phyloP scores from a whole-genome alignment of 2,329 filamentous ascomycete species.

The Clonostachys chloroleuca region DNA sequence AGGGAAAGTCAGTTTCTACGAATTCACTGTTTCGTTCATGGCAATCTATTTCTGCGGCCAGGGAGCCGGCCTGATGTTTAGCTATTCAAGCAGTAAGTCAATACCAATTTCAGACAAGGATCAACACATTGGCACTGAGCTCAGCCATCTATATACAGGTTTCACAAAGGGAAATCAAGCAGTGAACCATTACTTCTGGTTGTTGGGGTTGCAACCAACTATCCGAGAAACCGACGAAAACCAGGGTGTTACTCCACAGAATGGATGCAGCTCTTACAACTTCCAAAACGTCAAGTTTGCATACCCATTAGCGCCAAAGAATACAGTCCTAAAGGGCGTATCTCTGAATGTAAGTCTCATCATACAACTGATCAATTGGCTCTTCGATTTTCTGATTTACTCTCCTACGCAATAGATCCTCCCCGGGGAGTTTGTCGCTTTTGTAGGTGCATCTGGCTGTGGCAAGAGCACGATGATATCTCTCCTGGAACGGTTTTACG shows the following conservation, averaged over 20 bases:
- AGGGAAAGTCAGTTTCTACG: constrained; percentile 26
- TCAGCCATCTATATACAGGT: constrained; percentile 9
- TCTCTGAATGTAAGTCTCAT: constrained; percentile 38
- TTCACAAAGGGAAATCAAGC: constrained; percentile 30
- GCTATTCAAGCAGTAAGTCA: constrained; percentile 24
- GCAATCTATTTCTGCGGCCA: constrained; percentile 23
- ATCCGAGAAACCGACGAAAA: constrained; percentile 13
- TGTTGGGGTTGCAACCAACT: constrained; percentile 13
- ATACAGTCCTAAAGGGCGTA: constrained; percentile 21
- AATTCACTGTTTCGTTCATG: constrained; percentile 35
- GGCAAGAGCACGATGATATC: constrained; percentile 95
- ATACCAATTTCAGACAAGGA: no score
- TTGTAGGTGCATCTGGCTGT: constrained; percentile 91
- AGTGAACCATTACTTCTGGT: constrained; percentile 29
- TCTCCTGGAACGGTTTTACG: constrained; percentile 89
- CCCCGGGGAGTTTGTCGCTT: constrained; percentile 82
- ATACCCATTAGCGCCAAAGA: constrained; percentile 35
- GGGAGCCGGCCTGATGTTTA: constrained; percentile 13
- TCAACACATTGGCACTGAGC: no score
- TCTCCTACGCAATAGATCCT: constrained; percentile 18
- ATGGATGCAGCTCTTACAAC: constrained; percentile 5
- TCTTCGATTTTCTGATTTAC: no score
- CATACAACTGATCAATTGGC: constrained; percentile 45
- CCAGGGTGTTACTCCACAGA: constrained; percentile 11
- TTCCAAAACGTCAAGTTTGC: constrained; percentile 44